phyloP scores from a whole-genome alignment of 2,329 filamentous ascomycete species.

The Botryotinia narcissicola region DNA sequence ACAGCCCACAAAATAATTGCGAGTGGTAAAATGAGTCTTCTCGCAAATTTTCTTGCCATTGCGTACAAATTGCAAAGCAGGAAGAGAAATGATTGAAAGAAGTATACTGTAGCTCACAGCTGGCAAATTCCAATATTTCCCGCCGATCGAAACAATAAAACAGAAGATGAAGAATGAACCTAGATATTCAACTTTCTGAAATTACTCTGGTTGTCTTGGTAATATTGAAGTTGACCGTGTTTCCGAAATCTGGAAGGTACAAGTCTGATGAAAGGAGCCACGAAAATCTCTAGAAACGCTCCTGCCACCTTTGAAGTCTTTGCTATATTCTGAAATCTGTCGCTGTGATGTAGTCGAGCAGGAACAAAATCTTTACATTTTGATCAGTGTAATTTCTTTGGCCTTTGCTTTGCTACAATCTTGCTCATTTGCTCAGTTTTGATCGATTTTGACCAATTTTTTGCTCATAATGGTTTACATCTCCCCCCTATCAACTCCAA shows the following conservation, averaged over 20 bases:
- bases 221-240: not conserved
- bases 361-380: not conserved
- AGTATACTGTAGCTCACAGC: not conserved
- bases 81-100: not conserved
- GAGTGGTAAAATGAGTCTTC: constrained; percentile 27
- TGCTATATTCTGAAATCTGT: not conserved
- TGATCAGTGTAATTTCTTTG: constrained; percentile 7
- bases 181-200: too few relatives aligned
- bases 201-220: not conserved
- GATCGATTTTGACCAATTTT: constrained; percentile 14
- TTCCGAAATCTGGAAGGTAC: not conserved
- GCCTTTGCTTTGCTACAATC: constrained; percentile 9
- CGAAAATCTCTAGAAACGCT: not conserved
- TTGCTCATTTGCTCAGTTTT: constrained; percentile 17
- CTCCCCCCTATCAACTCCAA: constrained; percentile 23
- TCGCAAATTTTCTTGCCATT: constrained; percentile 22
- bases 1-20: constrained; percentile 21
- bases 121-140: not conserved
- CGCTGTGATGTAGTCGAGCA: not conserved
- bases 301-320: not conserved
- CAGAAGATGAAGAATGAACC: not conserved
- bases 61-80: not conserved
- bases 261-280: not conserved
- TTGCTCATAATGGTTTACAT: constrained; percentile 24
- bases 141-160: not conserved